A percentile compares a stretch with the other conserved stretches of the same genome.
These are phyloP conservation scores for Pichia terricola DNA, from an alignment of 1,139 yeast species.

Conservation along the genomic window DNA sequence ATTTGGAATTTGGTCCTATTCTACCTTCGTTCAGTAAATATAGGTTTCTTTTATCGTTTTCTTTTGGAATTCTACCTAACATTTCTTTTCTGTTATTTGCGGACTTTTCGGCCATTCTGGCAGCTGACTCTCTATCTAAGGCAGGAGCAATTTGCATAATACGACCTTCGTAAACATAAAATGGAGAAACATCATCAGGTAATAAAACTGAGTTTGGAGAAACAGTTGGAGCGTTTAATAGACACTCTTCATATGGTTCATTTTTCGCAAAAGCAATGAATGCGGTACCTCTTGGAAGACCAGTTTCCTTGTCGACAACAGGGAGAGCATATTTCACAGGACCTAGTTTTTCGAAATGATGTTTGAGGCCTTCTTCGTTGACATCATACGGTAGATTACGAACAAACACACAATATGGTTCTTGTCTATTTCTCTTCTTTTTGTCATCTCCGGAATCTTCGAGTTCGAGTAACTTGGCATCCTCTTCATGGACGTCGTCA, in stretches of 20 bases:
- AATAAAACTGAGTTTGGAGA: slow-evolving; percentile 71
- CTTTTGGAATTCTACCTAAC: slow-evolving; percentile 72
- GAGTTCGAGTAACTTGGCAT: slow-evolving; percentile 20
- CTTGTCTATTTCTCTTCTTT: slow-evolving; percentile 49
- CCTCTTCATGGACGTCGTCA: slow-evolving; percentile 24
- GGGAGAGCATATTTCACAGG: slow-evolving; percentile 88
- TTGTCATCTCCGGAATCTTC: slow-evolving; percentile 21
- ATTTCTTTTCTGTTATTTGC: slow-evolving; percentile 63
- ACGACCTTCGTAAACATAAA: slow-evolving; percentile 89
- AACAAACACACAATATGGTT: slow-evolving; percentile 66
- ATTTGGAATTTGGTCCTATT: slow-evolving; percentile 68
- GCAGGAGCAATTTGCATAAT: slow-evolving; percentile 76
- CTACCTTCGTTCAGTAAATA: slow-evolving; percentile 91
- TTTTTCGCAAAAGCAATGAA: slow-evolving; percentile 74
- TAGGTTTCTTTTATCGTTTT: slow-evolving; percentile 75
- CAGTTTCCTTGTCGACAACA: slow-evolving; percentile 77
- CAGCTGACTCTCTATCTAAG: slow-evolving; percentile 83
- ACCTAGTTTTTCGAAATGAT: slow-evolving; percentile 79
- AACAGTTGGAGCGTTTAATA: slow-evolving; percentile 70
- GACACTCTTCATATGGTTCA: slow-evolving; percentile 57
- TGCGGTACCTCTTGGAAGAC: slow-evolving; percentile 88
- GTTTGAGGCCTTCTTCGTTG: slow-evolving; percentile 63
- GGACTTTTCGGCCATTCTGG: slow-evolving; percentile 61
- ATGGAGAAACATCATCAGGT: slow-evolving; percentile 85
- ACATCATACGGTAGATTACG: slow-evolving; percentile 95